Conservation (phyloP, 2,329 filamentous ascomycete species). For the Fusarium napiforme region DNA sequence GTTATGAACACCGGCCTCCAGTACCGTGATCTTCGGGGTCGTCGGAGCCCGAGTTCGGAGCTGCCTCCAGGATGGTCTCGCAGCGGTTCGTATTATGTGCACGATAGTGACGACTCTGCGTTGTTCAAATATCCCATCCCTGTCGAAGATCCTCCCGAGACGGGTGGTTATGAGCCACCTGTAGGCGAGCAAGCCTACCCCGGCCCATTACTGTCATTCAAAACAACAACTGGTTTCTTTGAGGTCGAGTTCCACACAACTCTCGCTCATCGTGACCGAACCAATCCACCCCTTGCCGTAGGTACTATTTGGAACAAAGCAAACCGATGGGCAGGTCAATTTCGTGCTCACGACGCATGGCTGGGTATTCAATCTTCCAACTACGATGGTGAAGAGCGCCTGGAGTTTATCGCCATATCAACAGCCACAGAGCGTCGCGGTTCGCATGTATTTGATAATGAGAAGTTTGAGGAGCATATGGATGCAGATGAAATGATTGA, state of each 20-base stretch:
- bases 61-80: constrained; percentile 56
- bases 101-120: constrained; percentile 54
- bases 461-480: constrained; percentile 55
- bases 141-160: constrained; percentile 48
- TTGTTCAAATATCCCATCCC: constrained; percentile 57
- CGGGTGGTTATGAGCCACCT: constrained; percentile 46
- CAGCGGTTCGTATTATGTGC: constrained; percentile 51
- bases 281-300: constrained; percentile 55
- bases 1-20: constrained; percentile 53
- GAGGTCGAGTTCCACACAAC: constrained; percentile 55
- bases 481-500: constrained; percentile 56
- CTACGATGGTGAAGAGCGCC: constrained; percentile 56
- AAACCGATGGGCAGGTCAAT: constrained; percentile 54
- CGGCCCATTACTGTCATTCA: constrained; percentile 54
- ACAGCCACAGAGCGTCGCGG: constrained; percentile 55
- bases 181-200: constrained; percentile 49
- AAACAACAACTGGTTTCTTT: constrained; percentile 53
- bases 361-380: constrained; percentile 59
- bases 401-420: constrained; percentile 58
- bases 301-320: constrained; percentile 55
- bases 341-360: constrained; percentile 59
- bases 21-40: constrained; percentile 53
- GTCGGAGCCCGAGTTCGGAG: constrained; percentile 44
- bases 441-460: constrained; percentile 53
- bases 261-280: constrained; percentile 49